Base-by-base conservation (phyloP, 2,329 filamentous ascomycete species). In the Colletotrichum spaethianum region DNA sequence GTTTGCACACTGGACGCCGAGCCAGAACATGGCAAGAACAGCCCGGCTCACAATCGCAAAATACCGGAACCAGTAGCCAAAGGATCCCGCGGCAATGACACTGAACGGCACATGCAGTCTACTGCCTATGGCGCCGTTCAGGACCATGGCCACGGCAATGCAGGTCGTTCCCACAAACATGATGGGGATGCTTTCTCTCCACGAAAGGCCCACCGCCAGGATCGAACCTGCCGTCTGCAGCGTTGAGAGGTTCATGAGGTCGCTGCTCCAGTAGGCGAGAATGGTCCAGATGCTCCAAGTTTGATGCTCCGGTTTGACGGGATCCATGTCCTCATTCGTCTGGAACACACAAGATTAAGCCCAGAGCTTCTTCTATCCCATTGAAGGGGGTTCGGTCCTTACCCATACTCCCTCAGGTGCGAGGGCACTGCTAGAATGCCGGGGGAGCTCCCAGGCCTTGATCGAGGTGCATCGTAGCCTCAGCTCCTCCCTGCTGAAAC, bases 1-100 rank as follows among this genome's bases (percentile, higher is more conserved):
- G n/a, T 61, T 73, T 7, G 56, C 36, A 38, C 61, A 65, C 48
- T 93, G 90, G 57, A 93, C 91, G 0, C 90, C 90, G 64, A 92
- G 89, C 92, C 86, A 88, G 76, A 88, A 86, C 77, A 87, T 83
- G 33, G 84, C 85, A 23, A 87, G 78, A 53, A 86, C 78, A 2
- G 81, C 78, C 31, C 85, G 82, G 38, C 83, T 82, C 7, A 85
- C 76, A 55, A 87, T 78, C 38, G 73, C 68, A 44, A 76, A 76
- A 50, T 74, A 68, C 33, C 80, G 77, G 40, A 83, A 77, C 74
- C 82, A 81, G 73, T 79, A 83, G 12, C 82, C 82, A 68, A 83
- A 84, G 33, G 78, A 79, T 20, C 79, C 76, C 11, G 81, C 77
- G 8, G 79, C 78, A 4, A 79, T 75, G 9, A 83, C 81, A 0